Base-by-base conservation (phyloP, 257 asterid species). In the Agastache rugosa region DNA sequence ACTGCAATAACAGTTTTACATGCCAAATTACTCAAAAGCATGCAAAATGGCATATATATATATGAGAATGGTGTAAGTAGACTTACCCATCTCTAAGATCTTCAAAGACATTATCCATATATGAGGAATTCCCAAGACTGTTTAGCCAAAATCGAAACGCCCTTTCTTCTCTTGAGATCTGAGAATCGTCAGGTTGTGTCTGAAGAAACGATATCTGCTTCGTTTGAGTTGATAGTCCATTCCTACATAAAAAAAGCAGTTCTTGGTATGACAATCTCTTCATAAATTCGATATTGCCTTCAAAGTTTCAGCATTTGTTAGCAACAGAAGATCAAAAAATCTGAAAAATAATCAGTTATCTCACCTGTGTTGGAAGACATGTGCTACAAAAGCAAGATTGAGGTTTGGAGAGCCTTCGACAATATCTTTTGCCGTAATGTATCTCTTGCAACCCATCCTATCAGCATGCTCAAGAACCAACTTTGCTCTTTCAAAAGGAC, bases 361-460 rank as follows among this genome's bases (percentile, higher is more conserved):
- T 74, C 73, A 90, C 99, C 99, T 90, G 72, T 90, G 99, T 89
- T 94, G 99, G 79, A 94, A 94, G 75, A 94, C 84, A 74, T 89
- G 99, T 20, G 99, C 98, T 73, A 94, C 97, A 81, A 94, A 94
- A 56, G 99, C 99, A 76, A 94, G 98, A 81, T 92, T 94, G 72
- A 92, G 99, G 82, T 94, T 94, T 19, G 96, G 97, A 77, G 89
- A 92, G 67, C 99, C 99, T 54, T 94, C 98, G 58, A 94, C 91
- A 58, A 94, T 94, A 81, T 94, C 98, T 85, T 89, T 92, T 29
- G 98, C 90, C 55, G 99, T 94, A 76, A 94, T 74, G 85, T 94
- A 90, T 90, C 97, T 86, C 79, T 89, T 94, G 85, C 97, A 92
- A 59, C 99, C 98, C 99, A 94, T 94, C 78, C 83, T 90, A 88